Conservation (phyloP, 2,329 filamentous ascomycete genomes). For the Colletotrichum musae region DNA sequence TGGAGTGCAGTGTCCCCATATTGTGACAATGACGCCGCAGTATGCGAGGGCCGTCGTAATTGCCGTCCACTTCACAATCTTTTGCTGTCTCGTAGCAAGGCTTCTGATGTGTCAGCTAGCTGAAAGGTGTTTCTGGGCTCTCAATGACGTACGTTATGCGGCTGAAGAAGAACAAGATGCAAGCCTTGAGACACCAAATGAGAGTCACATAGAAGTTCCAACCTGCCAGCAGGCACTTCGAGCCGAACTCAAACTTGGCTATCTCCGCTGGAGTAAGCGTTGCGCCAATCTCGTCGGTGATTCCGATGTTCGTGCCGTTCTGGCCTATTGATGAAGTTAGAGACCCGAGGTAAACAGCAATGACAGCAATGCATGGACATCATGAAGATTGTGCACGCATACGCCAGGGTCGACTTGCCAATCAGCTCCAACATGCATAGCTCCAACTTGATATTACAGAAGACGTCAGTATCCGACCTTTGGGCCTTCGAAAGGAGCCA, state of each 20-base stretch:
- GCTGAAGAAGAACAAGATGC: conserved; percentile 59
- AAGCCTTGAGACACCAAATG: conserved; percentile 59
- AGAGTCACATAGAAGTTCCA: conserved; percentile 59
- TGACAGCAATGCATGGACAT: neutral
- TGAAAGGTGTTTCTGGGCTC: neutral
- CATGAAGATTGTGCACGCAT: neutral
- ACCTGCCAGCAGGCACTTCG: conserved; percentile 51
- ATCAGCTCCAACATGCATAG: conserved; percentile 33
- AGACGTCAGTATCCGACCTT: too few species aligned
- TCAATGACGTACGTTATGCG: conserved; percentile 55
- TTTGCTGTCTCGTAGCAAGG: conserved; percentile 54
- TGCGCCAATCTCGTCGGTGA: conserved; percentile 50
- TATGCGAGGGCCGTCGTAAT: conserved; percentile 50
- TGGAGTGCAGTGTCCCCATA: conserved; percentile 55
- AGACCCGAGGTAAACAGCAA: neutral
- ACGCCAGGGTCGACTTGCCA: neutral
- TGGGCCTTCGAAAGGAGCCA: neutral
- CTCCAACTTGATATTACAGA: neutral
- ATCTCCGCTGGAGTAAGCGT: conserved; percentile 50
- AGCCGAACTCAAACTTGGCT: conserved; percentile 50
- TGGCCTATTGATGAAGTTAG: conserved; percentile 47
- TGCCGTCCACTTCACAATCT: conserved; percentile 53
- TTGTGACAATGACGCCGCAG: conserved; percentile 49
- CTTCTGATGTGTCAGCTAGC: conserved; percentile 41
- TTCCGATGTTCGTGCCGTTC: conserved; percentile 56